Base-by-base conservation (phyloP, 495 filamentous ascomycete species). In the Penicillium fimorum region DNA sequence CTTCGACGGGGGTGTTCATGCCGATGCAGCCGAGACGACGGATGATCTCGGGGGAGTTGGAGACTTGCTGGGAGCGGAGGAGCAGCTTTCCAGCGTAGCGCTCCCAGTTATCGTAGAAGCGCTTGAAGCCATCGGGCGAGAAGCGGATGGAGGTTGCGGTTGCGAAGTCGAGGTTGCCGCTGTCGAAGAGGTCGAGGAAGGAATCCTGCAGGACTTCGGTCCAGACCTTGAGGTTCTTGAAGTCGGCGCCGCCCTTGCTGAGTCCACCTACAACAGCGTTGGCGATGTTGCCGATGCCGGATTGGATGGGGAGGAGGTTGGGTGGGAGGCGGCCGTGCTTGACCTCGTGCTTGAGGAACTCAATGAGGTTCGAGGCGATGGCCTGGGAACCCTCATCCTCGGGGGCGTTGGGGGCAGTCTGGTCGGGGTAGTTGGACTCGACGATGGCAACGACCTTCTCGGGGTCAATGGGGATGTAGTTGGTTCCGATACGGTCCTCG, bases 41-140 rank as follows among this genome's bases (percentile, higher is more conserved):
- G 77, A 96, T 96, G 79, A 96, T 95, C 75, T 96, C 91, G 58
- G 91, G 91, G n/a, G 85, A 87, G 83, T 96, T 96, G 65, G 87
- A 91, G 32, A 96, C 90, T 65, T 87, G 84, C 76, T 96, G 91
- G 3, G 87, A 86, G 48, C 91, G 89, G 35, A 96, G 85, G 46
- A 96, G 87, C 5, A 96, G 84, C 79, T 93, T 94, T 70, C 86
- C 77, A 12, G 86, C 73, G 76, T 96, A 96, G 29, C 75, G 63
- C 53, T 92, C 87, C 87, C 87, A 94, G 77, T 86, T 85, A 48
- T 86, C 81, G 79, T 95, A 96, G 82, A 96, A 96, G 61, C 91
- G 88, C 72, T 91, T 84, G 81, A 96, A 96, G 48, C 91, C 91
- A 30, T 91, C 88, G 1, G 91, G 91, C 0, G 89, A 94, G 80